These are phyloP conservation scores for Russula brevipes DNA, from an alignment of 768 basidiomycete genomes.

Conservation along the genomic window DNA sequence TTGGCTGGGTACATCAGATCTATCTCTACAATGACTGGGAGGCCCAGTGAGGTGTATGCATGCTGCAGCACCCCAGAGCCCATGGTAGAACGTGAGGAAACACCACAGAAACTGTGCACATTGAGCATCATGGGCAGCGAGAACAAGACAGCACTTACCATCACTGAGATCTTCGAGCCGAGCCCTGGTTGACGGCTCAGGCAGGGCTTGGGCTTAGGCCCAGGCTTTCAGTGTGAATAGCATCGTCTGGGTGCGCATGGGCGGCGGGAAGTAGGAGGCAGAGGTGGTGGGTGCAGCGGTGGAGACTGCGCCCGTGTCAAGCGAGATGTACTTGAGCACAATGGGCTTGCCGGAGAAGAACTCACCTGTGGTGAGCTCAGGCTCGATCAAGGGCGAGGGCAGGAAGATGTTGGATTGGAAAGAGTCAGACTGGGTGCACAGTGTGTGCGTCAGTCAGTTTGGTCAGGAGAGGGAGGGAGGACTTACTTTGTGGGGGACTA, in stretches of 20 bases:
- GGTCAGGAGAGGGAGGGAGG: neutral
- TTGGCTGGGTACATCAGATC: too few species aligned
- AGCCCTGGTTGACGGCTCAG: too few species aligned
- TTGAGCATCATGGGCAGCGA: constrained; percentile 81
- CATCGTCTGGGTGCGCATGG: constrained; percentile 27
- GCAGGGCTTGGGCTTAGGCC: too few species aligned
- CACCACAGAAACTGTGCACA: constrained; percentile 53
- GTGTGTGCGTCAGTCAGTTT: neutral
- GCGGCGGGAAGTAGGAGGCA: neutral
- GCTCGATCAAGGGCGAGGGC: constrained; percentile 76
- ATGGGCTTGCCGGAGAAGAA: constrained; percentile 84
- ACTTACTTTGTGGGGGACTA: constrained; percentile 85
- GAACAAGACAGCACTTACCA: constrained; percentile 69
- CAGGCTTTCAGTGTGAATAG: too few species aligned
- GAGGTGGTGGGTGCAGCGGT: constrained; percentile 28
- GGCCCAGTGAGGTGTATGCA: too few species aligned
- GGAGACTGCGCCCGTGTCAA: constrained; percentile 60
- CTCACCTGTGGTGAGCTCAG: constrained; percentile 74
- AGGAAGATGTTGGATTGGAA: constrained; percentile 99
- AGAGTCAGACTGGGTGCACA: constrained; percentile 63
- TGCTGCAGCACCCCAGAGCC: too few species aligned
- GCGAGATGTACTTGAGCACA: constrained; percentile 70
- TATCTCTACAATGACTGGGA: too few species aligned
- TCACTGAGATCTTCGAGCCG: constrained; percentile 57
- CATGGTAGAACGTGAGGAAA: too few species aligned